These are phyloP conservation scores for Thalia dealbata DNA, from an alignment of 176 grass and related monocot genomes.

Conservation along the genomic window DNA sequence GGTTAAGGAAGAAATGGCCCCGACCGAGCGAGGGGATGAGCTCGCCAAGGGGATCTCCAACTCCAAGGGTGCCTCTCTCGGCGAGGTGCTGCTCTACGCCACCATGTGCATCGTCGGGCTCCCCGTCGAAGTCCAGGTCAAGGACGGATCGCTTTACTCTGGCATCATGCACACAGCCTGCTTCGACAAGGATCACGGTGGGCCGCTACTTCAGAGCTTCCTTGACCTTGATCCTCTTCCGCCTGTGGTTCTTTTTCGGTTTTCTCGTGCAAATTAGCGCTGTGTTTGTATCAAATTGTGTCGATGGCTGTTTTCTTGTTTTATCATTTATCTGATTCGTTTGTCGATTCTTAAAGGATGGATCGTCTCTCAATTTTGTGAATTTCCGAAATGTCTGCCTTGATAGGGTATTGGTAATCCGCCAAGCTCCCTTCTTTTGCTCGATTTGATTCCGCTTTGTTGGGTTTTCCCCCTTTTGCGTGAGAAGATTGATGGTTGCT, in stretches of 20 bases:
- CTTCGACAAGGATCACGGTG: conserved; percentile 54
- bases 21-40: conserved; percentile 15
- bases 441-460: too few relatives aligned
- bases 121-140: conserved; percentile 75
- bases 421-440: too few relatives aligned
- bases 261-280: neutral
- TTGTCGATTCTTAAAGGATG: neutral
- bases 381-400: neutral
- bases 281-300: neutral
- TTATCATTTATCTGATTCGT: neutral
- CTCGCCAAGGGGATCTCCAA: neutral
- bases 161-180: conserved; percentile 92
- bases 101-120: conserved; percentile 73
- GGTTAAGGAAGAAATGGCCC: neutral
- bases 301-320: neutral
- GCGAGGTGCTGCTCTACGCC: conserved; percentile 48
- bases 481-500: too few relatives aligned
- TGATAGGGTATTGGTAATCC: neutral
- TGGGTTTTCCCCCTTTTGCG: neutral
- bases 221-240: neutral
- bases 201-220: neutral
- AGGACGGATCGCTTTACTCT: conserved; percentile 85
- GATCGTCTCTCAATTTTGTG: neutral
- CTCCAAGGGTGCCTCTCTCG: neutral
- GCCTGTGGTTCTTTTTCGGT: neutral